Conservation (phyloP, 129 eudicot species). For the Tanacetum coccineum region DNA sequence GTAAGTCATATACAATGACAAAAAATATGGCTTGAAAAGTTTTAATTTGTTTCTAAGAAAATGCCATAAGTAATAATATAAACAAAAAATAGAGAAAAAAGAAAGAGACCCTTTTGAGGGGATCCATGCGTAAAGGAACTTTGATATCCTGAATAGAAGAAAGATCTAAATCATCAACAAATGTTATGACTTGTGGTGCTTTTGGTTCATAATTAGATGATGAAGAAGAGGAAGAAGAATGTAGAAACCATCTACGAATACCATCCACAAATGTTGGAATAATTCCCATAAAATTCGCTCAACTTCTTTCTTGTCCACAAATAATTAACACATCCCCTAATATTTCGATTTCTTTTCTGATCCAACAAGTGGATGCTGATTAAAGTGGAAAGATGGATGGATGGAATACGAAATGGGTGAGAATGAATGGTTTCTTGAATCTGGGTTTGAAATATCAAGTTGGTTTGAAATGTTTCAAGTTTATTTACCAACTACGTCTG, state of each 20-base stretch:
- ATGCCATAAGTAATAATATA: too few relatives aligned
- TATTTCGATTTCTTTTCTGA: not conserved
- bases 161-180: slow-evolving; percentile 46
- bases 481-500: too few relatives aligned
- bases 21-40: not conserved
- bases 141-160: slow-evolving; percentile 42
- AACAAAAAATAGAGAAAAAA: not conserved
- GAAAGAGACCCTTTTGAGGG: slow-evolving; percentile 59
- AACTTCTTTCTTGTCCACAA: slow-evolving; percentile 7
- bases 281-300: slow-evolving; percentile 52
- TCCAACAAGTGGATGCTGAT: too few relatives aligned
- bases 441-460: too few relatives aligned
- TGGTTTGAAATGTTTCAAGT: too few relatives aligned
- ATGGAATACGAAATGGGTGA: too few relatives aligned
- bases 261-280: slow-evolving; percentile 79
- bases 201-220: slow-evolving; percentile 11
- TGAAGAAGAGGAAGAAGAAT: slow-evolving; percentile 33
- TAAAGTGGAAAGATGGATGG: too few relatives aligned
- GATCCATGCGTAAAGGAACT: slow-evolving; percentile 80
- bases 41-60: not conserved
- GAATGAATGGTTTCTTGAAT: too few relatives aligned
- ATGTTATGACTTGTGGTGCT: not conserved
- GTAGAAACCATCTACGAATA: slow-evolving; percentile 71
- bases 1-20: too few relatives aligned
- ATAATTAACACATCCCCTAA: slow-evolving; percentile 12